Evolutionary conservation across 768 basidiomycete genomes (phyloP), one percentile per base, ranked within the genome.

Genomic region (Leccinum aurantiacum): DNA sequence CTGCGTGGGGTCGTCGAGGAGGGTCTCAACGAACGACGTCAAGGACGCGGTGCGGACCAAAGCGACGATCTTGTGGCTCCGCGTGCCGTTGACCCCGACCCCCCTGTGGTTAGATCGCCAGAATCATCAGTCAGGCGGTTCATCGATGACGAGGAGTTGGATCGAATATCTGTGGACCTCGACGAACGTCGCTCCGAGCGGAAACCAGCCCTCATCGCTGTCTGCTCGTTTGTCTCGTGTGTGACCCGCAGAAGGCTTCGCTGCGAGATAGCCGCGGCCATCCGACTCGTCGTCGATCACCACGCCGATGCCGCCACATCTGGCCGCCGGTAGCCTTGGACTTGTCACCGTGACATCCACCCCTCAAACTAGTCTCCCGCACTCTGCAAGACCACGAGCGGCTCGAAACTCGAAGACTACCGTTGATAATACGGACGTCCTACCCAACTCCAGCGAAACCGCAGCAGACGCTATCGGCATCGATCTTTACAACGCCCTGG

Each of bases 1-100:
- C 78, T 97, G n/a, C 78, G 90, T 11, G 89, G 86, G 1, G 89
- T 95, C 0, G 91, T 98, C 1, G 91, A 95, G 71, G 89, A 91
- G 59, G 93, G 93, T 4, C 78, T 97, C 56, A 83, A 87, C 60
- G 91, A 93, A 63, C 74, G 93, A 24, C 76, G 88, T 41, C 74
- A 79, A 41, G 79, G 77, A 3, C 75, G 87, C 60, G 86, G 89
- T 55, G 64, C 70, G 25, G 59, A 67, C 6, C 54, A 58, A 24
- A 55, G 37, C 27, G 55, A 54, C 11, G 47, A 37, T 56, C 24
- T 17, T 37, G 57, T n/a, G 53, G 60, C 58, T 24, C 15, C 10
- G 8, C 55, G 50, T 13, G 41, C 38, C 15, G 53, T 41, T 13
- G 47, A 53, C 35, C 38, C 52, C 3, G 48, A 59, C 52, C 49